Conservation (phyloP, 371 early-diverging fungal species). For the Mucor indicus region DNA sequence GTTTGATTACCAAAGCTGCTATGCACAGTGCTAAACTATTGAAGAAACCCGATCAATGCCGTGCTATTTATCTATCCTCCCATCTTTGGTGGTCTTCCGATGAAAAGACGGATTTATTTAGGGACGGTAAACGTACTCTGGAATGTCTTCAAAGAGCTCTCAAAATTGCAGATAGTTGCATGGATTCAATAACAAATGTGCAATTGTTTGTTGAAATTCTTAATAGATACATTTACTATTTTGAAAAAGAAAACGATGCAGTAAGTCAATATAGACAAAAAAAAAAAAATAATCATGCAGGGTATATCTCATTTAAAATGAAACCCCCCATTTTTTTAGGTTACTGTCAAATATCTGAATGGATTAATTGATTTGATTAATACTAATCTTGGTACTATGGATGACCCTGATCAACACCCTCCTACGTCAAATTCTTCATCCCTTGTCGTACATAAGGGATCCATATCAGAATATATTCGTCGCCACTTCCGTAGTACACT, state of each 20-base stretch:
- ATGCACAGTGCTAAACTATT: conserved; percentile 82
- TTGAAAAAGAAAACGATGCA: conserved; percentile 77
- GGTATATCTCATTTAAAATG: too few relatives aligned
- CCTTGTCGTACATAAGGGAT: conserved; percentile 47
- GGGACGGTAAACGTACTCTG: conserved; percentile 78
- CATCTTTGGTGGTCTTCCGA: too few relatives aligned
- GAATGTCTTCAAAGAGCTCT: conserved; percentile 88
- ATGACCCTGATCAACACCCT: conserved; percentile 60
- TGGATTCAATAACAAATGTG: conserved; percentile 80
- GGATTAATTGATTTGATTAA: too few relatives aligned
- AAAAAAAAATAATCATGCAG: too few relatives aligned
- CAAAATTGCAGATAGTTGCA: conserved; percentile 86
- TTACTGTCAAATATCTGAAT: too few relatives aligned
- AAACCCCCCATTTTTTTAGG: background rate
- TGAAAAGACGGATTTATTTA: too few relatives aligned
- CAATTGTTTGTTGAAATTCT: conserved; percentile 90
- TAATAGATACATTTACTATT: conserved; percentile 85
- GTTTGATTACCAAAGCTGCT: conserved; percentile 84
- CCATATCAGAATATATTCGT: conserved; percentile 57
- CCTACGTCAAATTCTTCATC: conserved; percentile 54
- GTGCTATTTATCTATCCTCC: conserved; percentile 71
- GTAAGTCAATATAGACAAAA: too few relatives aligned
- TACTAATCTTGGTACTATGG: too few relatives aligned
- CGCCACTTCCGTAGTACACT: conserved; percentile 63
- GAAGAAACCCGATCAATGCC: conserved; percentile 90